Percentiles rank a stretch among this genome's conserved stretches.
These are phyloP conservation scores for Rhodocollybia butyracea DNA, from an alignment of 768 basidiomycete genomes.

Conservation along the genomic window DNA sequence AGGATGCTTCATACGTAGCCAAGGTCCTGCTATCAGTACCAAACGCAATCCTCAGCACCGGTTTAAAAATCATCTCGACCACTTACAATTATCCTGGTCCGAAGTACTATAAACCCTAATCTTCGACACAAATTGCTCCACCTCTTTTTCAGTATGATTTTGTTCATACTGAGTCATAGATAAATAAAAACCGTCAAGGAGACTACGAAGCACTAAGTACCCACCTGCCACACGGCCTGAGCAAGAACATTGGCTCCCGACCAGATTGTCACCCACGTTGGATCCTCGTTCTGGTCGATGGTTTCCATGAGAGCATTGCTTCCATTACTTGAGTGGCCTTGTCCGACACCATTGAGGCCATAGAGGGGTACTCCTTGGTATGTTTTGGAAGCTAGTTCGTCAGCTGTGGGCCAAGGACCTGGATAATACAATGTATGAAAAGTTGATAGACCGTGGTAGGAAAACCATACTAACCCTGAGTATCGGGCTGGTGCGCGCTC, in stretches of 20 bases:
- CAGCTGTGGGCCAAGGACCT: slow-evolving; percentile 9
- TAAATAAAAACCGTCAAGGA: not conserved
- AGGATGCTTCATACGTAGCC: not conserved
- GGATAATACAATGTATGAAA: not conserved
- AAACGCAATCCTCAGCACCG: too few relatives aligned
- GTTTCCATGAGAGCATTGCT: slow-evolving; percentile 2
- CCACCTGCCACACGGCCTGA: not conserved
- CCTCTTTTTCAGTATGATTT: slow-evolving; percentile 6
- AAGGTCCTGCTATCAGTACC: slow-evolving; percentile 2
- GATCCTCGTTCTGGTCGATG: slow-evolving; percentile 5
- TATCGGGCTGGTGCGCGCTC: slow-evolving; percentile 6
- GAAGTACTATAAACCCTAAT: slow-evolving; percentile 11
- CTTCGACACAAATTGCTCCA: slow-evolving; percentile 6
- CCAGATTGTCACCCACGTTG: slow-evolving; percentile 11
- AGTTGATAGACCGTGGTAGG: too few relatives aligned
- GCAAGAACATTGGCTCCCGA: slow-evolving; percentile 13
- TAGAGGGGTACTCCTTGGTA: slow-evolving; percentile 10
- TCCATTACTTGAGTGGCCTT: slow-evolving; percentile 7
- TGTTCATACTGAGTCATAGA: slow-evolving; percentile 10
- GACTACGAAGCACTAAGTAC: not conserved
- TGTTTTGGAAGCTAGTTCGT: slow-evolving; percentile 4
- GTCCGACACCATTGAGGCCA: slow-evolving; percentile 11
- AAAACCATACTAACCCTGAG: not conserved
- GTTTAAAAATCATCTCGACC: too few relatives aligned
- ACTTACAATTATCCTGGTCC: slow-evolving; percentile 11